Base-by-base conservation (phyloP, 306 rosid species). In the Lupinus albus region DNA sequence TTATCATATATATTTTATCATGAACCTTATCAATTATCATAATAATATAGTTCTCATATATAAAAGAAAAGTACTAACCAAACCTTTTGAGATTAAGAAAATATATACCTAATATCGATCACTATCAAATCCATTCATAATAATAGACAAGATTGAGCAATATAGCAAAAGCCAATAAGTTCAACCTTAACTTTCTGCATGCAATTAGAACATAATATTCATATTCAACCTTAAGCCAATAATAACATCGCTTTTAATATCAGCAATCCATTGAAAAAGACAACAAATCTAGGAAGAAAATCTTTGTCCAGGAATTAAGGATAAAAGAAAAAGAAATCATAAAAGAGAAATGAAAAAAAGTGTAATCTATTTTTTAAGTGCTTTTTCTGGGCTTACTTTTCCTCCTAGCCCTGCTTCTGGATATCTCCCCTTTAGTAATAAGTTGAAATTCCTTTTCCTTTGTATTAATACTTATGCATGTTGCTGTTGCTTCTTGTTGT, bases 361-460 rank as follows among this genome's bases (percentile, higher is more conserved):
- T 2, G 30, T 14, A 8, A 61, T 21, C 18, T 49, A 39, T 36
- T 50, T 64, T 54, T 17, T 69, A 84, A 76, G 89, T 83, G 74
- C 97, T 91, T 79, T 91, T 91, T 77, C 86, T 82, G 86, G 97
- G 97, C 75, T 82, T 91, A 84, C 89, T 81, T 81, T 91, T 91
- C 45, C 93, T 42, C 58, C 92, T 84, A 8, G 84, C 85, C 74
- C 89, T 82, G 76, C 91, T 86, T 72, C 88, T 85, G 6, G 86
- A 79, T 39, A 82, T 77, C n/a, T 79, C 79, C 42, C 67, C 75
- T 61, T 48, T 77, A 28, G 76, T 60, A 16, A 25, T 25, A 25
- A 61, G 49, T 55, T 63, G 65, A 71, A n/a, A 64, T 8, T 48
- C 72, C 30, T 33, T 58, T 59, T 76, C 82, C 72, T 80, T 63